These are phyloP conservation scores for Carallia pectinifolia DNA, from an alignment of 345 rosid species.

Conservation along the genomic window DNA sequence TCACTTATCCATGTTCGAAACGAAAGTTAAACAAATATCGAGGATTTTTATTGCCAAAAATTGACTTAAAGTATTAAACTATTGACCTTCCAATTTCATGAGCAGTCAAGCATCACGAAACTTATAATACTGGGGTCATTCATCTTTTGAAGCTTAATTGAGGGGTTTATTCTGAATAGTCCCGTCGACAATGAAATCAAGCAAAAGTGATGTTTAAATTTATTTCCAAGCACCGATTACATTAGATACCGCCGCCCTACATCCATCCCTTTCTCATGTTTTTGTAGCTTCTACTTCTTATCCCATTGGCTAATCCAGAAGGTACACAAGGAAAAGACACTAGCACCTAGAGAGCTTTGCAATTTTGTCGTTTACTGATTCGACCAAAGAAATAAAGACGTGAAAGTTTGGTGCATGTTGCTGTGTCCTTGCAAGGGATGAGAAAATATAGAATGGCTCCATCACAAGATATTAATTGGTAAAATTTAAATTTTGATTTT, in stretches of 20 bases:
- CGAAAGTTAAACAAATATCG: too few relatives aligned
- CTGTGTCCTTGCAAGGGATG: conserved; percentile 6
- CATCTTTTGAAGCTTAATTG: not conserved
- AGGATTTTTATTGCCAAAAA: not conserved
- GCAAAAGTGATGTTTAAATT: not conserved
- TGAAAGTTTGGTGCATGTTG: conserved; percentile 2
- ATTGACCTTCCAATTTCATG: not conserved
- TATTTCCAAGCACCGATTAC: not conserved
- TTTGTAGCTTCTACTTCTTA: not conserved
- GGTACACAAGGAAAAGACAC: not conserved
- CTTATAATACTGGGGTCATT: too few relatives aligned
- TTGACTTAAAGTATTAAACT: too few relatives aligned
- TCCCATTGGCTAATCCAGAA: not conserved
- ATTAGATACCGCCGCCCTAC: not conserved
- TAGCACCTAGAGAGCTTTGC: not conserved
- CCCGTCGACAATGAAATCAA: not conserved
- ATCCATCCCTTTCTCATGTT: conserved; percentile 1
- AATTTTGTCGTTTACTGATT: not conserved
- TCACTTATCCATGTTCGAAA: not conserved
- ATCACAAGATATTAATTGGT: not conserved
- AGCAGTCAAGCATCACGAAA: not conserved
- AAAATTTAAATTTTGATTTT: not conserved
- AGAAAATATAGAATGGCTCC: not conserved
- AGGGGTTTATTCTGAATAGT: not conserved
- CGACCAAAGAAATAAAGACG: not conserved